These are phyloP conservation scores for Lichtheimia corymbifera DNA, from an alignment of 371 early-diverging fungal species.

Conservation along the genomic window DNA sequence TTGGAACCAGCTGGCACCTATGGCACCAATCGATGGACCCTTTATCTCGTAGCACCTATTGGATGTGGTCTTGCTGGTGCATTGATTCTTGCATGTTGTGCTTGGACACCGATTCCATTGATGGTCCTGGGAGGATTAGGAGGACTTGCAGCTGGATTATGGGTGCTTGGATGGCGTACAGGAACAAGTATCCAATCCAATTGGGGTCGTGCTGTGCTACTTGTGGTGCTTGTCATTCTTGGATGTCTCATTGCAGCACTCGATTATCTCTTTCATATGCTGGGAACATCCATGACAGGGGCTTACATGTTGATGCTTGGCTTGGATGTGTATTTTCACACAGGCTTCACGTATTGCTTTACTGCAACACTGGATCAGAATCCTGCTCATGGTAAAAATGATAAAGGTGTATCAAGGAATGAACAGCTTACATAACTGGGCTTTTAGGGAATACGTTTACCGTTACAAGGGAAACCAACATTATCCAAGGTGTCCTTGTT, in stretches of 20 bases:
- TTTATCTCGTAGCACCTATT: slow-evolving; percentile 56
- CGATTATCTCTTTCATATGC: slow-evolving; percentile 57
- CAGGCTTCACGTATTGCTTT: slow-evolving; percentile 63
- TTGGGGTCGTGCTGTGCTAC: slow-evolving; percentile 65
- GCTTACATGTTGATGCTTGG: slow-evolving; percentile 73
- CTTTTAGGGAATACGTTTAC: slow-evolving; percentile 17
- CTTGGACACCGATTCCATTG: slow-evolving; percentile 28
- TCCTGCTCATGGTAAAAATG: slow-evolving; percentile 25
- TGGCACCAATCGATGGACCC: slow-evolving; percentile 31
- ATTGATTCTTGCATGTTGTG: slow-evolving; percentile 48
- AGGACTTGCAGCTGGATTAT: slow-evolving; percentile 61
- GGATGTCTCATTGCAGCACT: slow-evolving; percentile 57
- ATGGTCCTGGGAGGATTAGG: slow-evolving; percentile 62
- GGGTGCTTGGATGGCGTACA: slow-evolving; percentile 62
- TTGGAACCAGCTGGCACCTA: slow-evolving; percentile 47
- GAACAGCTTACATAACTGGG: not conserved
- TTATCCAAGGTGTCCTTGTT: slow-evolving; percentile 32
- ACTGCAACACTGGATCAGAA: slow-evolving; percentile 30
- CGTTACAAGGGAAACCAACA: slow-evolving; percentile 22
- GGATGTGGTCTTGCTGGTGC: slow-evolving; percentile 61
- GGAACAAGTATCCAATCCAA: slow-evolving; percentile 55
- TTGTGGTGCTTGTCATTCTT: slow-evolving; percentile 55
- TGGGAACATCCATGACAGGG: slow-evolving; percentile 69
- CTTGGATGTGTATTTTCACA: slow-evolving; percentile 73
- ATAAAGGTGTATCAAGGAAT: not conserved